Percentiles rank a stretch among this genome's conserved stretches.
These are phyloP conservation scores for Isochrysis galbana DNA, from an alignment of 78 protist genomes.

Conservation along the genomic window DNA sequence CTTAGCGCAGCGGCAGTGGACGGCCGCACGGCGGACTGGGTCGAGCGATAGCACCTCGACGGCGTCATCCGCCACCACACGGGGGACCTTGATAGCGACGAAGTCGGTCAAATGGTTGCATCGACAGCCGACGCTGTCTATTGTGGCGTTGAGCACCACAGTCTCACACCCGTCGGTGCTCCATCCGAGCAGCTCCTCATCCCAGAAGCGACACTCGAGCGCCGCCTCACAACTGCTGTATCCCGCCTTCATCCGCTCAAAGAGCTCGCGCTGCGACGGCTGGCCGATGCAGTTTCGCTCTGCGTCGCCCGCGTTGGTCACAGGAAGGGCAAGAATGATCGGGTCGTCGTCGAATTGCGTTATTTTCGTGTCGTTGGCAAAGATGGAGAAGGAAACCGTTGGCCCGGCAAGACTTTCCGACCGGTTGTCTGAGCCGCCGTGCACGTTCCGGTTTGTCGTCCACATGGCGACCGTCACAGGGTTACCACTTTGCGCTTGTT, in stretches of 20 bases:
- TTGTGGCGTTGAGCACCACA: background rate
- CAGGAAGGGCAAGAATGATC: too few species aligned
- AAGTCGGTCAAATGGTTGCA: background rate
- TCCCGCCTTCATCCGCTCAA: background rate
- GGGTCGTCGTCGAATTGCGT: background rate
- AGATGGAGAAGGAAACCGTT: background rate
- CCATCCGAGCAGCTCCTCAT: background rate
- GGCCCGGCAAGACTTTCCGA: background rate
- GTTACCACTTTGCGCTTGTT: too few species aligned
- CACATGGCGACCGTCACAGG: background rate
- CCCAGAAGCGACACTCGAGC: background rate
- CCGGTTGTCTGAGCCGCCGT: background rate
- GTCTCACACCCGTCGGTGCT: background rate
- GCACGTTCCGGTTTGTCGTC: background rate
- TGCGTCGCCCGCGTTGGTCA: background rate
- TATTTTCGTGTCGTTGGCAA: background rate
- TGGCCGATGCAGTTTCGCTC: too few species aligned
- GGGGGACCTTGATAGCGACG: background rate
- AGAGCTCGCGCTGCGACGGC: background rate
- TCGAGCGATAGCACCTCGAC: background rate
- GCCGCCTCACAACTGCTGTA: too few species aligned
- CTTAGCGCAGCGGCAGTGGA: background rate
- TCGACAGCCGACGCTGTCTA: background rate
- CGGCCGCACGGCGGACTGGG: background rate
- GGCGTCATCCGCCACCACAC: background rate